Evolutionary conservation across 768 basidiomycete species (phyloP), one percentile per base, ranked within the genome.

Genomic region (Gymnopilus dilepis): DNA sequence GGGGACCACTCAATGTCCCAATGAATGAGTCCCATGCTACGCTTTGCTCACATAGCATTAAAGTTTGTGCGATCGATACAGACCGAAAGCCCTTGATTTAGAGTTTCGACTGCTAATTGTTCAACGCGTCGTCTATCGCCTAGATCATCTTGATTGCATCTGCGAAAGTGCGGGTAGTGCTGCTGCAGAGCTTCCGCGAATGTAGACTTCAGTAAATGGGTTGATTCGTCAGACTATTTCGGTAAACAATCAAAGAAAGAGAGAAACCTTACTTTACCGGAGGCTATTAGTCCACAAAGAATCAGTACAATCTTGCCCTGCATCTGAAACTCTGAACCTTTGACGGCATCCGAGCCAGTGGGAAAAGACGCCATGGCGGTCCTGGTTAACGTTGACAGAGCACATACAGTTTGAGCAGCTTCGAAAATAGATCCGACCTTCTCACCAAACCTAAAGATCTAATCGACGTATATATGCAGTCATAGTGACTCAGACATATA

Each of bases 131-230:
- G 80, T 65, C 92, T 81, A 67, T 80, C 78, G 17, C 91, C 92
- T 42, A 94, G 80, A 56, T 92, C 88, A 68, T 94, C 92, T 73
- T 94, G 91, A 76, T 86, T 92, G 72, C 90, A 93, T 65, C 90
- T 81, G 43, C 78, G 77, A 70, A 92, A 90, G 41, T 74, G 74
- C 8, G 91, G 88, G 60, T 82, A 82, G 66, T 87, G 74, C 4
- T 70, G 61, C 67, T 92, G 78, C 4, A 94, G 80, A n/a, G 87
- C 85, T 64, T 86, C 73, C 50, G 92, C 90, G 70, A 94, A 94
- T 1, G 90, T 89, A 31, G 80, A 81, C 78, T 82, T 37, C 7
- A 34, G 28, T 37, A 45, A n/a, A 48, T 43, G 30, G 65, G 45
- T 28, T 31, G 21, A 48, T 12, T n/a, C 21, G 53, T 47, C 38